phyloP scores from a whole-genome alignment of 768 basidiomycete species.

The Tylopilus plumbeoviolaceoides region DNA sequence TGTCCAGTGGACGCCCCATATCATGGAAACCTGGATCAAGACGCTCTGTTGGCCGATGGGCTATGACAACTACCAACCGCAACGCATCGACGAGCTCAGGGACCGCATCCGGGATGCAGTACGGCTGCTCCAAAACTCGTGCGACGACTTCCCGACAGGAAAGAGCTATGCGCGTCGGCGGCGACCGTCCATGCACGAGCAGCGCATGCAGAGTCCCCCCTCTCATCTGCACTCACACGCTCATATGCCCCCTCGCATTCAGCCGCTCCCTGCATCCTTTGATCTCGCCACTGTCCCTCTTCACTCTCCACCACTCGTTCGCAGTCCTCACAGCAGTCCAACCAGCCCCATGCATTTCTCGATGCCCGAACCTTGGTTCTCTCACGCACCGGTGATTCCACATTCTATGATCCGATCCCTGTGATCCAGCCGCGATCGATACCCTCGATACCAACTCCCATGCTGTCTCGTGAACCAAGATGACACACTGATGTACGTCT shows the following conservation, averaged over 20 bases:
- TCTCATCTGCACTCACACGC: neutral
- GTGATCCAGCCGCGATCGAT: slow-evolving; percentile 6
- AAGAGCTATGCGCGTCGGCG: slow-evolving; percentile 6
- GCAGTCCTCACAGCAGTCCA: slow-evolving; percentile 13
- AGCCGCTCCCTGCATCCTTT: neutral
- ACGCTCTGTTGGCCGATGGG: slow-evolving; percentile 62
- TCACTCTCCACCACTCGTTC: neutral
- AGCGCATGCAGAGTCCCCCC: neutral
- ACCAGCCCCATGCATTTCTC: neutral
- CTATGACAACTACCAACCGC: slow-evolving; percentile 45
- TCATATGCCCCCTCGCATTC: neutral
- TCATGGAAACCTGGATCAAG: slow-evolving; percentile 56
- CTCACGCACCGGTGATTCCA: neutral
- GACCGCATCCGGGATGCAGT: slow-evolving; percentile 56
- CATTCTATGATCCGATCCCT: neutral
- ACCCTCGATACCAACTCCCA: neutral
- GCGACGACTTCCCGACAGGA: slow-evolving; percentile 12
- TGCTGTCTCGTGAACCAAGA: neutral
- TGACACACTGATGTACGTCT: slow-evolving; percentile 4
- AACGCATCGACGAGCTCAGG: slow-evolving; percentile 43
- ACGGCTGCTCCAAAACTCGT: slow-evolving; percentile 15
- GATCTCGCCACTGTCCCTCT: slow-evolving; percentile 1
- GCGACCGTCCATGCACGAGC: slow-evolving; percentile 10
- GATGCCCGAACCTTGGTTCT: slow-evolving; percentile 28
- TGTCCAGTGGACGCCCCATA: slow-evolving; percentile 50